These are phyloP conservation scores for Alternaria metachromatica DNA, from an alignment of 2,329 filamentous ascomycete species.

Conservation along the genomic window DNA sequence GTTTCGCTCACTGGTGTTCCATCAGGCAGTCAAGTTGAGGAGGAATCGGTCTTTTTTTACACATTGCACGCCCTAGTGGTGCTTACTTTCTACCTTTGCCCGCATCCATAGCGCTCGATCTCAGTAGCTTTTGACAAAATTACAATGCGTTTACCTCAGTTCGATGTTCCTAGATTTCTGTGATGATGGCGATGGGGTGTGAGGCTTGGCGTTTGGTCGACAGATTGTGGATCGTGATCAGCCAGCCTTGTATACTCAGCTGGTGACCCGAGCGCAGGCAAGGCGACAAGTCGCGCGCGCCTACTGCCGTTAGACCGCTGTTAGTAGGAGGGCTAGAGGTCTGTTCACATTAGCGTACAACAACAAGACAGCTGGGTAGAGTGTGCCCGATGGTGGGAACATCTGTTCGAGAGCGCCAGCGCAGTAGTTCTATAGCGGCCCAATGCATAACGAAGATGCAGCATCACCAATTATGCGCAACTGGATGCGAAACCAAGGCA, in stretches of 20 bases:
- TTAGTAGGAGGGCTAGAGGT: not conserved
- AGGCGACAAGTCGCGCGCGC: not conserved
- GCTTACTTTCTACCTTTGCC: slow-evolving; percentile 2
- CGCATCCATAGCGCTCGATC: not conserved
- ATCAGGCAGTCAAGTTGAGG: slow-evolving; percentile 2
- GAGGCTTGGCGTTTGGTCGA: not conserved
- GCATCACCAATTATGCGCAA: not conserved
- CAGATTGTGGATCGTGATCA: not conserved
- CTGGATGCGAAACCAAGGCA: not conserved
- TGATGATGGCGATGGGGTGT: not conserved
- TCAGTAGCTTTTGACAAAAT: not conserved
- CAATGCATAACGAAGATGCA: not conserved
- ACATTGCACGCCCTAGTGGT: slow-evolving; percentile 5
- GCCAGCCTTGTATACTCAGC: not conserved
- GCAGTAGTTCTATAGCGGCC: not conserved
- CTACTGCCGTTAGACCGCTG: not conserved
- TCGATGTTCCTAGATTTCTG: not conserved
- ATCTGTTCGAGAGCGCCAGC: not conserved
- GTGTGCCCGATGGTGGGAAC: not conserved
- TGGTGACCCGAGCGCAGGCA: not conserved
- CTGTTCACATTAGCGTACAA: not conserved
- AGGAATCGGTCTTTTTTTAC: not conserved
- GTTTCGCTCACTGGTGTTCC: not conserved
- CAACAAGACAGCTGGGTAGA: not conserved
- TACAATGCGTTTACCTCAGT: not conserved